These are phyloP conservation scores for Tuctoria greenei DNA, from an alignment of 176 grass and related monocot species.

Conservation along the genomic window DNA sequence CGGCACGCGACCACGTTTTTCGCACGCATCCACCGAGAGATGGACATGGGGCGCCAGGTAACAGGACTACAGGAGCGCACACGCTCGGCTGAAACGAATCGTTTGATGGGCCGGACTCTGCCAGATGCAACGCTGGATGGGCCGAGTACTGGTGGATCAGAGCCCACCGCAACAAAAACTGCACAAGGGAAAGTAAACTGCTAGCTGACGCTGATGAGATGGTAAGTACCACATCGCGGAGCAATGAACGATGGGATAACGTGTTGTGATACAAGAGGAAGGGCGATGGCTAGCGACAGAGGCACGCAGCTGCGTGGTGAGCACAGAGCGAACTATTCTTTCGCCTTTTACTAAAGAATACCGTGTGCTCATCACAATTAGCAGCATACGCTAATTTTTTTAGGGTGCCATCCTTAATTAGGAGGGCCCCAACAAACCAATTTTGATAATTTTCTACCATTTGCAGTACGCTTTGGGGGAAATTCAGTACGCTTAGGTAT, in stretches of 20 bases:
- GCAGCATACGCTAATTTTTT: constrained; percentile 52
- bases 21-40: background rate
- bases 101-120: background rate
- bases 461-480: no score
- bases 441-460: no score
- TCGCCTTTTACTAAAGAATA: constrained; percentile 86
- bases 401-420: background rate
- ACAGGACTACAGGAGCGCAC: no score
- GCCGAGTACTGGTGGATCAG: background rate
- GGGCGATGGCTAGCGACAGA: background rate
- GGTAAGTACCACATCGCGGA: background rate
- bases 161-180: background rate
- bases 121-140: background rate
- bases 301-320: constrained; percentile 50
- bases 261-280: background rate
- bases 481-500: no score
- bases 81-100: background rate
- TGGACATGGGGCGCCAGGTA: no score
- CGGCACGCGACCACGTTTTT: constrained; percentile 1
- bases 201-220: background rate
- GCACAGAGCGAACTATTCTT: constrained; percentile 76
- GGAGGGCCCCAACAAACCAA: background rate
- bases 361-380: constrained; percentile 44
- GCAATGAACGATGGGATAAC: background rate
- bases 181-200: background rate